Percentiles rank a stretch among this genome's conserved stretches.
phyloP scores from a whole-genome alignment of 352 stramenopile genomes.

The Globisporangium cederbergense region DNA sequence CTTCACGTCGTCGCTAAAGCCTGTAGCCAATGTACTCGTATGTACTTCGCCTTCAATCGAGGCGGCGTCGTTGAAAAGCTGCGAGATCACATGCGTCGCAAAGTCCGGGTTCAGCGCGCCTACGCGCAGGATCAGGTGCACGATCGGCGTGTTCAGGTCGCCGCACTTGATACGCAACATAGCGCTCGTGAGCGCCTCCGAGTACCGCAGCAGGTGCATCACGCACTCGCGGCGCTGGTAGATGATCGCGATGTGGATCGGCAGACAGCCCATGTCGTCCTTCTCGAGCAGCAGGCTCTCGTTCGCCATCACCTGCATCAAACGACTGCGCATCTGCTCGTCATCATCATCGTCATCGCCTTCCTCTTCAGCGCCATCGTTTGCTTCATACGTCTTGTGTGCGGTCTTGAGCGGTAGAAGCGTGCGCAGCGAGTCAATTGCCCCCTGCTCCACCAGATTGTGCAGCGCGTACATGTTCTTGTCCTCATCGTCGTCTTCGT shows the following conservation, averaged over 20 bases:
- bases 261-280: constrained; percentile 82
- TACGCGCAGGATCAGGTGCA: constrained; percentile 67
- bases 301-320: constrained; percentile 38
- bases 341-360: constrained; percentile 4
- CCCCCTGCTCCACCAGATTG: constrained; percentile 55
- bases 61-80: constrained; percentile 27
- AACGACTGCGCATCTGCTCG: constrained; percentile 14
- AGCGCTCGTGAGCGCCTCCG: constrained; percentile 53
- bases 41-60: background rate
- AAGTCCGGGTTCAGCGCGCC: constrained; percentile 56
- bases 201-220: constrained; percentile 59
- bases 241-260: constrained; percentile 70
- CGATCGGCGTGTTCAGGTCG: constrained; percentile 58
- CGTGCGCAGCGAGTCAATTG: constrained; percentile 36
- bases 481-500: constrained; percentile 39
- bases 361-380: constrained; percentile 2
- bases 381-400: background rate
- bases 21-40: background rate
- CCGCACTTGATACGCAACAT: constrained; percentile 67
- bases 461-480: constrained; percentile 50
- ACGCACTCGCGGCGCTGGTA: constrained; percentile 43
- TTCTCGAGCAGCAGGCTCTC: constrained; percentile 70
- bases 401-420: constrained; percentile 39
- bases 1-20: constrained; percentile 32
- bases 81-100: constrained; percentile 31